Conservation (phyloP, 1,284 basidiomycete genomes). For the Bondarzewia mesenterica region DNA sequence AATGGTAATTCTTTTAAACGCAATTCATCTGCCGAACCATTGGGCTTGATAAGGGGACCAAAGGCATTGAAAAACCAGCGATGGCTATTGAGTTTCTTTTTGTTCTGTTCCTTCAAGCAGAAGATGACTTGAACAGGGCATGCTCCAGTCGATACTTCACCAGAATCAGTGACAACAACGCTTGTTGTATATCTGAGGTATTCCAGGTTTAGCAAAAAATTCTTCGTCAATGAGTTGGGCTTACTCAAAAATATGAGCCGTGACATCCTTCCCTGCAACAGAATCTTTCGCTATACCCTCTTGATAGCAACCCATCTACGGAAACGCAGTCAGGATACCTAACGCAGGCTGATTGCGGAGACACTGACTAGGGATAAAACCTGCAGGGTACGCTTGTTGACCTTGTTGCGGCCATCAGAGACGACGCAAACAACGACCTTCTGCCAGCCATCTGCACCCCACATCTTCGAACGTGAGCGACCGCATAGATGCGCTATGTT, state of each 20-base stretch:
- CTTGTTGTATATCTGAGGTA: slow-evolving; percentile 65
- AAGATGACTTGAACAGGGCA: slow-evolving; percentile 92
- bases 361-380: slow-evolving; percentile 61
- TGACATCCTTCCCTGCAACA: slow-evolving; percentile 87
- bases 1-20: not conserved
- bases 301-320: slow-evolving; percentile 90
- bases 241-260: slow-evolving; percentile 90
- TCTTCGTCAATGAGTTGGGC: too few species aligned
- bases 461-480: slow-evolving; percentile 79
- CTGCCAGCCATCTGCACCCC: slow-evolving; percentile 93
- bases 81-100: slow-evolving; percentile 91
- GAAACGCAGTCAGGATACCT: slow-evolving; percentile 4
- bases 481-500: slow-evolving; percentile 82
- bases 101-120: slow-evolving; percentile 93
- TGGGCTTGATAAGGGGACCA: slow-evolving; percentile 79
- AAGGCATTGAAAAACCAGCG: slow-evolving; percentile 99
- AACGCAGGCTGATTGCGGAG: not conserved
- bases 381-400: slow-evolving; percentile 83
- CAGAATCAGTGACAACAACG: slow-evolving; percentile 75
- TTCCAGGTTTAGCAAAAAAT: slow-evolving; percentile 71
- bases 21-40: slow-evolving; percentile 36
- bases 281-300: slow-evolving; percentile 94
- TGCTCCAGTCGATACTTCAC: slow-evolving; percentile 75
- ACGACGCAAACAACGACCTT: slow-evolving; percentile 92
- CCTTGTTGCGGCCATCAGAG: slow-evolving; percentile 85